A percentile compares a stretch with the other conserved stretches of the same genome.
Conservation (phyloP, 495 filamentous ascomycete species). For the Podospora pseudopauciseta region DNA sequence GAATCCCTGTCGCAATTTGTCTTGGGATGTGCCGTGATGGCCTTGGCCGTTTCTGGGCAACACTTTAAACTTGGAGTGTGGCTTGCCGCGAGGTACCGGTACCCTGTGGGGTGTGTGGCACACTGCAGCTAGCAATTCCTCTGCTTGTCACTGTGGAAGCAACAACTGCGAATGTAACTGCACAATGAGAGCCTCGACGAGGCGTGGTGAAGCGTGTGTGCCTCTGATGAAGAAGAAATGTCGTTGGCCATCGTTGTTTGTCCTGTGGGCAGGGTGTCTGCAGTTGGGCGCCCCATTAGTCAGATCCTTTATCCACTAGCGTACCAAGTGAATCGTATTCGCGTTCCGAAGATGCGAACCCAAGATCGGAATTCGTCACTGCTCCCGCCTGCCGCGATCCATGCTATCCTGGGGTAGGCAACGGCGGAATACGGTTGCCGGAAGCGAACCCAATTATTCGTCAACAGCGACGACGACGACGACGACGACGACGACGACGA, state of each 20-base stretch:
- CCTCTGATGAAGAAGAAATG: not conserved
- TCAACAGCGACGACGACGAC: not conserved
- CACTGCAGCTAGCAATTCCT: not conserved
- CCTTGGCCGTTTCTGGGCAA: conserved; percentile 8
- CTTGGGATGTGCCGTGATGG: conserved; percentile 11
- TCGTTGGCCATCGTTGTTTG: not conserved
- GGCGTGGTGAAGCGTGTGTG: not conserved
- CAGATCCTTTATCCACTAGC: conserved; percentile 21
- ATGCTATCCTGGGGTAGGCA: not conserved
- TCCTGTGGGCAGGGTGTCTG: not conserved
- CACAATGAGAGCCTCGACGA: not conserved
- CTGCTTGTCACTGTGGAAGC: not conserved
- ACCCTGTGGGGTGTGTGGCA: conserved; percentile 1
- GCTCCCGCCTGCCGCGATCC: not conserved
- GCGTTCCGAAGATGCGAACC: conserved; percentile 7
- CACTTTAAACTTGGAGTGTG: conserved; percentile 14
- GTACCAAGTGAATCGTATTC: conserved; percentile 21
- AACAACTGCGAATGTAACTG: not conserved
- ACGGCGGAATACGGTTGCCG: not conserved
- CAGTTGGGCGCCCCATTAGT: conserved; percentile 10
- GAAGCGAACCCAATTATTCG: not conserved
- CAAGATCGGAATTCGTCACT: conserved; percentile 7
- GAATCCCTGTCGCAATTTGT: conserved; percentile 4
- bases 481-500: too few species aligned
- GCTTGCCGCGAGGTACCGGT: conserved; percentile 15